Percentiles rank a stretch among this genome's conserved stretches.
Conservation (phyloP, 257 asterid genomes). For the Perilla frutescens region DNA sequence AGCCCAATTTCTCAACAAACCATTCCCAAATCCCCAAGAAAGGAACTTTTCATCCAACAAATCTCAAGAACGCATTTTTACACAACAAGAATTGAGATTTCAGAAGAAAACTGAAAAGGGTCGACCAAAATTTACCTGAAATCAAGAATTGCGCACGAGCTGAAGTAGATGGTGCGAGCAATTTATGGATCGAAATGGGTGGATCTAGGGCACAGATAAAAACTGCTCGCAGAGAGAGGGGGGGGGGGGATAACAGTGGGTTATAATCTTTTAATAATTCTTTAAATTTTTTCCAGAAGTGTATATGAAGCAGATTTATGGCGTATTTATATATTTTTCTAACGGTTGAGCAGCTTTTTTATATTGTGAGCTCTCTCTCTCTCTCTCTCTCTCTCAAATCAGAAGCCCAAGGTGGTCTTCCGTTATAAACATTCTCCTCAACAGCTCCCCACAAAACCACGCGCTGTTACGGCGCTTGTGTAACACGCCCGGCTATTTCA, state of each 20-base stretch:
- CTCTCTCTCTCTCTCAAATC: neutral
- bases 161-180: constrained; percentile 34
- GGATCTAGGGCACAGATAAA: constrained; percentile 79
- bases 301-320: constrained; percentile 31
- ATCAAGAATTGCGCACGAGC: constrained; percentile 34
- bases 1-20: constrained; percentile 31
- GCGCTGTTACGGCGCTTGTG: constrained; percentile 37
- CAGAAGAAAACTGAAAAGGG: constrained; percentile 35
- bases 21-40: neutral
- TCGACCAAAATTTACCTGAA: constrained; percentile 38
- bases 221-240: constrained; percentile 21
- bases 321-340: constrained; percentile 38
- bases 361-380: neutral
- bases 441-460: constrained; percentile 40
- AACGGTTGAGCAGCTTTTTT: constrained; percentile 42
- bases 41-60: neutral
- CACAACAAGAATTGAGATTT: constrained; percentile 29
- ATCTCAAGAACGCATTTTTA: constrained; percentile 3
- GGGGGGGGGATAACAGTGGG: constrained; percentile 43
- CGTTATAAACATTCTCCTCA: constrained; percentile 58
- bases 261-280: constrained; percentile 33
- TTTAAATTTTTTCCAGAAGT: constrained; percentile 17
- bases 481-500: neutral
- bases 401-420: constrained; percentile 42
- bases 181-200: constrained; percentile 42